Evolutionary conservation across 768 basidiomycete genomes (phyloP), one percentile per base, ranked within the genome.

Genomic region (Rhizopogon rudus): DNA sequence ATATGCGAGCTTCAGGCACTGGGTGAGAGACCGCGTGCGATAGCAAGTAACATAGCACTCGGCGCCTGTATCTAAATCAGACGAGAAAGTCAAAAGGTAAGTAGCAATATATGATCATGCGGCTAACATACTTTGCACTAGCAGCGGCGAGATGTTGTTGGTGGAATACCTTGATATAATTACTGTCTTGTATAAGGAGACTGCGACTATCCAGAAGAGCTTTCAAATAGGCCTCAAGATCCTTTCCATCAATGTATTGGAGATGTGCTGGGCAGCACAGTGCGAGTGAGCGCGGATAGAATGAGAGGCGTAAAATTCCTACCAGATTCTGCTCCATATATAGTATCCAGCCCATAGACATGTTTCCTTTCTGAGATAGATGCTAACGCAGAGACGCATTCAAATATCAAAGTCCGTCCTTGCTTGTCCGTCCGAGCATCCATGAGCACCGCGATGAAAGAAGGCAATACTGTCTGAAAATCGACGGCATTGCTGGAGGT

Each of bases 401-500:
- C 79, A 20, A 83, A 62, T 16, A 85, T 81, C 57, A 70, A 52
- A 31, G 65, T 61, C 10, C 68, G 63, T 6, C 66, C 65, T 42
- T 65, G 65, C 52, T 70, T 70, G 37, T 67, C 61, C 3, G 57
- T 62, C 42, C 65, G 63, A 13, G 43, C 20, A 52, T 71, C 63
- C 61, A 63, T 46, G 12, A 93, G 62, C 9, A 83, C 77, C 20
- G 87, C 78, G 1, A 93, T 72, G 9, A 93, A 65, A 3, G 84
- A 76, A 1, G 91, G 89, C 10, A 93, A 63, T 6, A 94, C 77
- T 0, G 83, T 85, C 67, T 94, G 88, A 69, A 95, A 91, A 67
- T 96, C 93, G 4, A 86, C 68, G 13, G 77, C 73, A 39, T 77
- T 75, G 41, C 77, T 71, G 44, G 79, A 73, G 2, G 74, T 63